Evolutionary conservation across 2,329 filamentous ascomycete species (phyloP).

Genomic region (Elsinoe arachidis): DNA sequence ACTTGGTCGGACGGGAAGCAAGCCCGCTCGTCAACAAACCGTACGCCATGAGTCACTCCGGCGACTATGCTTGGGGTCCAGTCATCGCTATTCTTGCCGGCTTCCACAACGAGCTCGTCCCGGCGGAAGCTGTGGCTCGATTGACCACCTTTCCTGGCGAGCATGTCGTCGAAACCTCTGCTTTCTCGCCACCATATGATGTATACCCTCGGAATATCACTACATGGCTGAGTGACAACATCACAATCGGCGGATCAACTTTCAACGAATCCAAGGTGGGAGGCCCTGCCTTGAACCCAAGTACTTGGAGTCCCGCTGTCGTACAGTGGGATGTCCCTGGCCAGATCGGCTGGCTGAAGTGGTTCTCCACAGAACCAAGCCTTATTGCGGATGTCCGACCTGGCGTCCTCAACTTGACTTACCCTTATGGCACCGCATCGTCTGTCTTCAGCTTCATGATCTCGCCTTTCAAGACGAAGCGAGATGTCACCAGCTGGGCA

Average conservation of each 20-base stretch:
- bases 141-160: slow-evolving; percentile 45
- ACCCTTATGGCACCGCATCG: slow-evolving; percentile 43
- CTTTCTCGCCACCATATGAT: slow-evolving; percentile 53
- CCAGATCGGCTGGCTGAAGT: slow-evolving; percentile 30
- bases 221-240: slow-evolving; percentile 47
- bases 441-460: slow-evolving; percentile 46
- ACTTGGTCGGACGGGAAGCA: slow-evolving; percentile 42
- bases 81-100: slow-evolving; percentile 48
- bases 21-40: slow-evolving; percentile 34
- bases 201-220: slow-evolving; percentile 49
- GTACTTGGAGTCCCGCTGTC: slow-evolving; percentile 51
- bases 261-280: slow-evolving; percentile 49
- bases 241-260: slow-evolving; percentile 53
- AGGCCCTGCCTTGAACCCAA: slow-evolving; percentile 44
- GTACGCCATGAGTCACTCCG: slow-evolving; percentile 49
- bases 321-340: slow-evolving; percentile 47
- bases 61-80: slow-evolving; percentile 51
- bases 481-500: slow-evolving; percentile 38
- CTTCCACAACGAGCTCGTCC: slow-evolving; percentile 42
- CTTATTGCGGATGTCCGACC: slow-evolving; percentile 37
- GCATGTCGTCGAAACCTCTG: slow-evolving; percentile 44
- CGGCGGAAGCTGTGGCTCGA: slow-evolving; percentile 29
- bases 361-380: slow-evolving; percentile 34
- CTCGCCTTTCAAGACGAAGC: slow-evolving; percentile 37
- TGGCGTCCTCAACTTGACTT: slow-evolving; percentile 40